Conservation (phyloP, 345 rosid species). For the Eucalyptus curtisii region DNA sequence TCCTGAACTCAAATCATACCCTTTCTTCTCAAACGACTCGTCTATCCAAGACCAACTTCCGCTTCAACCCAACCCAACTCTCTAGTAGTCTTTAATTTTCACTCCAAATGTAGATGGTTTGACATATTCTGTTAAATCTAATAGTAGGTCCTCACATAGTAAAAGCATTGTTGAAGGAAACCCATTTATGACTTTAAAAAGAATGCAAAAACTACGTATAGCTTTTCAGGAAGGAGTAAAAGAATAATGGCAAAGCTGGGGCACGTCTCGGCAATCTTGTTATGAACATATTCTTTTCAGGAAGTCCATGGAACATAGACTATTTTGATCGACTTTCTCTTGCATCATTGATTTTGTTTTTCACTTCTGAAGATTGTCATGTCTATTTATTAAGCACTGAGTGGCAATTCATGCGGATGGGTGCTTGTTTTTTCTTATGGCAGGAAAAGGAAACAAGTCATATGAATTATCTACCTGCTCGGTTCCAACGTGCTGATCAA, state of each 20-base stretch:
- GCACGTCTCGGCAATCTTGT: neutral
- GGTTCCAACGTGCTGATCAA: slow-evolving; percentile 80
- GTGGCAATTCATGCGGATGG: neutral
- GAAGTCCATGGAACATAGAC: neutral
- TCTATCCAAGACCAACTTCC: neutral
- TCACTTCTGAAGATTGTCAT: neutral
- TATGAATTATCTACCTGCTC: slow-evolving; percentile 40
- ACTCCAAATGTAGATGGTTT: neutral
- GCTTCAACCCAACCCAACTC: neutral
- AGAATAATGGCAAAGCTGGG: neutral
- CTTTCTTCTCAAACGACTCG: neutral
- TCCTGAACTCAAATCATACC: neutral
- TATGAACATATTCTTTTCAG: neutral
- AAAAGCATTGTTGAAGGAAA: neutral
- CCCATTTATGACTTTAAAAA: neutral
- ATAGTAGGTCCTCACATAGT: neutral
- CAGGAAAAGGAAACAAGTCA: slow-evolving; percentile 25
- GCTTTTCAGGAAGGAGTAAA: neutral
- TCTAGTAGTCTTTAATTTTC: neutral
- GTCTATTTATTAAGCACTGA: neutral
- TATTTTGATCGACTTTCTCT: neutral
- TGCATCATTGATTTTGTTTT: neutral
- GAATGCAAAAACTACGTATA: neutral
- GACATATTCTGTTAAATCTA: no score
- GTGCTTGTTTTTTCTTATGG: neutral